Conservation (phyloP, 345 rosid genomes). For the Populus tremula region DNA sequence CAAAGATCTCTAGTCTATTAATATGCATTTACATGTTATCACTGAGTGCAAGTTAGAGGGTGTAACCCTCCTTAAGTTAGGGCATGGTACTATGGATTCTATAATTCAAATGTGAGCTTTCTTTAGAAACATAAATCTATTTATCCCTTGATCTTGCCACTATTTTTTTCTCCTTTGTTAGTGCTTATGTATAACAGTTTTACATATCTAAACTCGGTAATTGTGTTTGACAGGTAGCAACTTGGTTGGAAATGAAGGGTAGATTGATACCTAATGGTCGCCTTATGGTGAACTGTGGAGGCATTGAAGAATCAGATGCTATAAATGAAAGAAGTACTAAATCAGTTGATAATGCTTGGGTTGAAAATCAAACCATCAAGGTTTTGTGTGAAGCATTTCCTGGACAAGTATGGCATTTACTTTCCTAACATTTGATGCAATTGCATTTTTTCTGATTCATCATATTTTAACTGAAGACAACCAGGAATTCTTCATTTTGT, state of each 20-base stretch:
- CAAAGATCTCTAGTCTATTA: no score
- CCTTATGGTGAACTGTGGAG: slow-evolving; percentile 82
- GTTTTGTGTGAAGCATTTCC: slow-evolving; percentile 64
- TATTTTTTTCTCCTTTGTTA: no score
- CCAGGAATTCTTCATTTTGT: no score
- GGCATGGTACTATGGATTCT: no score
- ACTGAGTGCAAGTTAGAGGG: no score
- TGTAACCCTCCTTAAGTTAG: no score
- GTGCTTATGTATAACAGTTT: neutral
- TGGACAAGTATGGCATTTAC: slow-evolving; percentile 47
- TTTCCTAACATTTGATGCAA: neutral
- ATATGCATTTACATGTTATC: no score
- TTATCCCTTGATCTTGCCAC: no score
- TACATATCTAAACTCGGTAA: neutral
- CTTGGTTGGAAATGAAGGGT: slow-evolving; percentile 60
- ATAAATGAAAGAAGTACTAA: slow-evolving; percentile 19
- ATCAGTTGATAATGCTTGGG: slow-evolving; percentile 41
- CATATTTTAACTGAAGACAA: neutral
- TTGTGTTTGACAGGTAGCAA: slow-evolving; percentile 39
- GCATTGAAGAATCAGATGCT: slow-evolving; percentile 35
- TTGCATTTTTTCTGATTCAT: neutral
- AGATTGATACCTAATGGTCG: slow-evolving; percentile 71
- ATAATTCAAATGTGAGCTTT: no score
- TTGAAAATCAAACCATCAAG: slow-evolving; percentile 56
- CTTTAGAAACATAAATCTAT: no score